Evolutionary conservation across 768 basidiomycete genomes (phyloP).

Genomic region (Agaricus bisporus): DNA sequence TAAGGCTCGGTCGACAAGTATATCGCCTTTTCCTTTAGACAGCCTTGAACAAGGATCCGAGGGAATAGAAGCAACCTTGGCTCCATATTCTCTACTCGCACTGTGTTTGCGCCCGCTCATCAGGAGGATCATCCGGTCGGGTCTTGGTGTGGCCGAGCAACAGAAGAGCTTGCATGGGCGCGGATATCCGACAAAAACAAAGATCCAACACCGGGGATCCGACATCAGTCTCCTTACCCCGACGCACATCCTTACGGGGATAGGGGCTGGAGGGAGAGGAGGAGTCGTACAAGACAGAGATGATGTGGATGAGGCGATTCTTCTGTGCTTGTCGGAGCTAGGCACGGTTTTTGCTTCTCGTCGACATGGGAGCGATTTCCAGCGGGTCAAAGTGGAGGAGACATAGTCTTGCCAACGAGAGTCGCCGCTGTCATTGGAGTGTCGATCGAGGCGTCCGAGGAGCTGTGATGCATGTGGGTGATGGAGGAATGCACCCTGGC

Average conservation of each 20-base stretch:
- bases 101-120: slow-evolving; percentile 28
- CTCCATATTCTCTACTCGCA: slow-evolving; percentile 35
- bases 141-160: slow-evolving; percentile 26
- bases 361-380: background rate
- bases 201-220: slow-evolving; percentile 12
- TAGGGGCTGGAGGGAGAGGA: slow-evolving; percentile 16
- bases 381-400: slow-evolving; percentile 5
- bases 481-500: too few species aligned
- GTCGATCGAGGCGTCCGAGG: slow-evolving; percentile 16
- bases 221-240: slow-evolving; percentile 30
- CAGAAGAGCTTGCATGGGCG: slow-evolving; percentile 22
- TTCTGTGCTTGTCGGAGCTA: slow-evolving; percentile 24
- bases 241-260: slow-evolving; percentile 36
- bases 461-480: background rate
- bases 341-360: slow-evolving; percentile 16
- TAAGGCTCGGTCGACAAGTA: slow-evolving; percentile 8
- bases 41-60: slow-evolving; percentile 19
- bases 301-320: slow-evolving; percentile 17
- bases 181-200: slow-evolving; percentile 10
- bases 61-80: slow-evolving; percentile 28
- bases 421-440: background rate
- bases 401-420: slow-evolving; percentile 12
- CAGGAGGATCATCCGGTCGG: slow-evolving; percentile 28
- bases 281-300: background rate
- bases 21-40: slow-evolving; percentile 20